Evolutionary conservation across 331 rosid species (phyloP), one percentile per base, ranked within the genome.

Genomic region (Acacia concinna): DNA sequence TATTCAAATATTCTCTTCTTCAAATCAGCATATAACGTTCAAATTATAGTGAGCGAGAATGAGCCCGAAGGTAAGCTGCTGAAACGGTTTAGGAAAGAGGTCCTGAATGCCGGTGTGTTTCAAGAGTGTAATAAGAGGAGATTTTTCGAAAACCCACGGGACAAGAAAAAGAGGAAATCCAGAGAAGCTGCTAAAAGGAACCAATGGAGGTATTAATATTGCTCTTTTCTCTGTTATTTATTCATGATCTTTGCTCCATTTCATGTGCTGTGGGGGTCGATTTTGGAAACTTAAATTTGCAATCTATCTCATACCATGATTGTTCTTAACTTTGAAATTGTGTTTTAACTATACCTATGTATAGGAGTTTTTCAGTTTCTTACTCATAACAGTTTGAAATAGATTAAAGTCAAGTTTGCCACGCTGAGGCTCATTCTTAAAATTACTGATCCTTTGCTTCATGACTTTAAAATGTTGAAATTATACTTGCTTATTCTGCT

Each of bases 121-220:
- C 89, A 83, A 27, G 96, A 91, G 51, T 83, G 87, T 80, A 79
- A 65, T 78, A 72, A 86, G 28, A 81, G 89, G 82, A 89, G 87
- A 70, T 91, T 82, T 63, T 91, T 91, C 71, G 93, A 91, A 83
- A 84, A 57, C 77, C 51, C 30, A 1, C 89, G 40, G 11, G 92
- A 85, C 7, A 85, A 84, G 85, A 75, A 31, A 81, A 87, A 91
- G 89, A 83, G 96, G 81, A 91, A 89, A 75, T 60, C 88, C 18
- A 85, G 90, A 49, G 85, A 91, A 40, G 90, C 93, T 78, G 80
- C 92, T 34, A 78, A 44, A 44, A 82, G 47, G 60, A 82, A 87
- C 64, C 87, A 85, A 52, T 86, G 44, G 72, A 73, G 93, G 93
- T 88, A 3, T 68, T 12, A 1, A 8, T n/a, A 3, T 12, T 27